Base-by-base conservation (phyloP, 1,284 basidiomycete species). In the Heliocybe sulcata region DNA sequence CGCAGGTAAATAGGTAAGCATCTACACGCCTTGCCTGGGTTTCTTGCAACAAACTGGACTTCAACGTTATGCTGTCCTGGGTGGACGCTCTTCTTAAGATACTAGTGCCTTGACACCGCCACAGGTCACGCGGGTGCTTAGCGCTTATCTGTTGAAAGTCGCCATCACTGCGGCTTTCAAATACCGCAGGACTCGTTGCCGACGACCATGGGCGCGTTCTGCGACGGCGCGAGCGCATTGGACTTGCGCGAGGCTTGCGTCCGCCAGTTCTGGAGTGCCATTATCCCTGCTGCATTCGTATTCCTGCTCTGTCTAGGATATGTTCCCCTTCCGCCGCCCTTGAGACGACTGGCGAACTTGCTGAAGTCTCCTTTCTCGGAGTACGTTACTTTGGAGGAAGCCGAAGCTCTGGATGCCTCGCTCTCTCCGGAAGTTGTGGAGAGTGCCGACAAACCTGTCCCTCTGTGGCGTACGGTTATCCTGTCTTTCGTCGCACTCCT, bases 351-450 rank as follows among this genome's bases (percentile, higher is more conserved):
- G 35, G 53, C 72, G 4, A 57, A 57, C 10, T 52, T 66, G 2
- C 26, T 77, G 55, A 67, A 65, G 38, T 48, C 60, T 2, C 76
- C 74, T 0, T 77, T 85, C 61, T 59, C 62, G n/a, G 61, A 68
- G 2, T 86, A 76, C 60, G 56, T 88, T n/a, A 75, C 78, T 0
- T 68, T 87, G 2, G 64, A 71, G 19, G 84, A 87, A 64, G 84
- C 85, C 0, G 81, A 85, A 62, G 78, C 76, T 0, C 63, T 83
- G 23, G 62, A 69, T 25, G 60, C 59, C 1, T 64, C 60, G 23
- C 63, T 62, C 3, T 63, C 65, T 9, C 65, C 65, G 3, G 65
- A 58, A 25, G 58, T 57, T 8, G 59, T 62, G 8, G 63, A 67
- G 45, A 61, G 64, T 11, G 56, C 61, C 4, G 53, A 58, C 27